Evolutionary conservation across 805 yeast species (phyloP).

Genomic region (Metschnikowia arizonensis): DNA sequence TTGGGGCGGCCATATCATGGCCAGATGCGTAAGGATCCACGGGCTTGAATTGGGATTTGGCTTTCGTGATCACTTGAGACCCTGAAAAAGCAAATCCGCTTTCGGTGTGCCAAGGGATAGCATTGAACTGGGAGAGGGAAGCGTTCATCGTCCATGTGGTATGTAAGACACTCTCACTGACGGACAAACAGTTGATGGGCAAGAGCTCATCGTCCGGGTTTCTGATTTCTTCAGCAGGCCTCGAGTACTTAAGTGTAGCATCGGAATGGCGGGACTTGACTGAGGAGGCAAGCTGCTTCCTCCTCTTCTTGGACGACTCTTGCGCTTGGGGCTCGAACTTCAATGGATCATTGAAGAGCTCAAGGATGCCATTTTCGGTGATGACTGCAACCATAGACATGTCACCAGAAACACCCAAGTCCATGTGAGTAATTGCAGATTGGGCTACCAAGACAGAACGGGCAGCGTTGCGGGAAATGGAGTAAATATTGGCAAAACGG

Average conservation of each 20-base stretch:
- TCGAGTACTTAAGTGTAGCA: slow-evolving; percentile 42
- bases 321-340: slow-evolving; percentile 22
- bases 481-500: slow-evolving; percentile 72
- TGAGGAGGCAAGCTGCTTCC: slow-evolving; percentile 39
- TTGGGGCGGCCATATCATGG: slow-evolving; percentile 51
- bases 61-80: slow-evolving; percentile 28
- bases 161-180: slow-evolving; percentile 20
- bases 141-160: slow-evolving; percentile 61
- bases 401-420: slow-evolving; percentile 31
- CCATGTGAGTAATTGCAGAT: slow-evolving; percentile 50
- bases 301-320: slow-evolving; percentile 30
- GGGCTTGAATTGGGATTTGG: slow-evolving; percentile 38
- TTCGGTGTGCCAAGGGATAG: slow-evolving; percentile 45
- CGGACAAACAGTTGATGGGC: slow-evolving; percentile 21
- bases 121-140: slow-evolving; percentile 53
- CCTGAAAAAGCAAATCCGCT: slow-evolving; percentile 24
- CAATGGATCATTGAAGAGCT: slow-evolving; percentile 62
- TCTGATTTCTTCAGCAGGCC: slow-evolving; percentile 42
- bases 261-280: slow-evolving; percentile 51
- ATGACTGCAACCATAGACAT: slow-evolving; percentile 46
- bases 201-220: slow-evolving; percentile 28
- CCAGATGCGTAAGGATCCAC: slow-evolving; percentile 43
- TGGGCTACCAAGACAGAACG: slow-evolving; percentile 64
- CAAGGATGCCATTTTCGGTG: slow-evolving; percentile 73
- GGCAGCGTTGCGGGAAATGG: slow-evolving; percentile 43